These are phyloP conservation scores for Aeschynomene evenia DNA, from an alignment of 306 rosid species.

Conservation along the genomic window DNA sequence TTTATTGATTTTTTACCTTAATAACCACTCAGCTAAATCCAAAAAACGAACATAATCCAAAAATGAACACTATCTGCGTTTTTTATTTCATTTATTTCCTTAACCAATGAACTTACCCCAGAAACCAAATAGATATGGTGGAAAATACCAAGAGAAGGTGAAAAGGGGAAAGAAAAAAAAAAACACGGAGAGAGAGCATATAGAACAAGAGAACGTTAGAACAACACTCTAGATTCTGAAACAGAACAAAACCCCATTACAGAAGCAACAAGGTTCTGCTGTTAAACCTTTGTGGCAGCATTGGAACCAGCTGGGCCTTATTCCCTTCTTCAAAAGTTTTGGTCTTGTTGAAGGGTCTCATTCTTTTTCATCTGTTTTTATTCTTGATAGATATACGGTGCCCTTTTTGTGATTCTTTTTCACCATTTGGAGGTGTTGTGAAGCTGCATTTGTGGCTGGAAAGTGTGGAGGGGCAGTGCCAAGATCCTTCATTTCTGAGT, in stretches of 20 bases:
- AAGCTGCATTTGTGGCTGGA: slow-evolving; percentile 25
- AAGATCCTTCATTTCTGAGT: slow-evolving; percentile 34
- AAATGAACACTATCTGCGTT: not conserved
- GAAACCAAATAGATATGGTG: not conserved
- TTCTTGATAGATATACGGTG: slow-evolving; percentile 2
- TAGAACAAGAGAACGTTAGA: not conserved
- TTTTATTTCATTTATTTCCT: too few relatives aligned
- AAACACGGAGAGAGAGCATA: not conserved
- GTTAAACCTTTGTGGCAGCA: slow-evolving; percentile 7
- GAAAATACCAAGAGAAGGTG: not conserved
- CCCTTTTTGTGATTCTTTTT: slow-evolving; percentile 23
- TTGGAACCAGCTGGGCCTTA: slow-evolving; percentile 30
- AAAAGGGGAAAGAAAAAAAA: not conserved
- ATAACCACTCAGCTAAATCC: not conserved
- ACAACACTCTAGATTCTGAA: not conserved
- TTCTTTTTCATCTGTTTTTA: slow-evolving; percentile 1
- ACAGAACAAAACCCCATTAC: not conserved
- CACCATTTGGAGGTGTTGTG: slow-evolving; percentile 27
- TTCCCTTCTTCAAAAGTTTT: slow-evolving; percentile 40
- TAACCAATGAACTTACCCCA: not conserved
- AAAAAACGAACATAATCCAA: too few relatives aligned
- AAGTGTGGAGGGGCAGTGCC: slow-evolving; percentile 34
- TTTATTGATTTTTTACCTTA: not conserved
- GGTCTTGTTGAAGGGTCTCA: slow-evolving; percentile 47
- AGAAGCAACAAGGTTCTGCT: slow-evolving; percentile 34